phyloP scores from a whole-genome alignment of 495 filamentous ascomycete species.

The Bryoglossum gracile region DNA sequence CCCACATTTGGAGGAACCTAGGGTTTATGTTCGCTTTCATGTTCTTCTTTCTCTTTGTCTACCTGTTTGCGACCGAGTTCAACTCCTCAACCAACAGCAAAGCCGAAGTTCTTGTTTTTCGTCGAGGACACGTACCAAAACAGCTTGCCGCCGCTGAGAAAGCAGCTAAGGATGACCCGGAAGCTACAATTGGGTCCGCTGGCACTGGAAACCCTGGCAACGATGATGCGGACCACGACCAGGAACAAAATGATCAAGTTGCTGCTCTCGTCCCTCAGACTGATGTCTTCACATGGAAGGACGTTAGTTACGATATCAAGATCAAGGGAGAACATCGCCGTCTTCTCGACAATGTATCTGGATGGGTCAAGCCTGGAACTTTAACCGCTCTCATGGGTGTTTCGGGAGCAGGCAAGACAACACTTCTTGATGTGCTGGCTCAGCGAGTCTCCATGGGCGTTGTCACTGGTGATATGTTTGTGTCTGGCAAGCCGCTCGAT shows the following conservation, averaged over 20 bases:
- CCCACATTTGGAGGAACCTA: conserved; percentile 72
- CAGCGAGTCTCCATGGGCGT: conserved; percentile 80
- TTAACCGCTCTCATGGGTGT: conserved; percentile 84
- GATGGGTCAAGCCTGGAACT: conserved; percentile 88
- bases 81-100: conserved; percentile 74
- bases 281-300: conserved; percentile 74
- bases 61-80: conserved; percentile 66
- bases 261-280: conserved; percentile 52
- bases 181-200: conserved; percentile 29
- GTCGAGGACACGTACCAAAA: conserved; percentile 62
- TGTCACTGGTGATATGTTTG: conserved; percentile 77
- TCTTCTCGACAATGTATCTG: conserved; percentile 76
- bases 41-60: conserved; percentile 54
- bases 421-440: conserved; percentile 64
- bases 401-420: conserved; percentile 68
- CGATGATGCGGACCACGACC: conserved; percentile 32
- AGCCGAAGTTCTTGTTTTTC: conserved; percentile 84
- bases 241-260: conserved; percentile 39
- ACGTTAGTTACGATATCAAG: conserved; percentile 84
- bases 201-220: conserved; percentile 24
- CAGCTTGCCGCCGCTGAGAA: conserved; percentile 45
- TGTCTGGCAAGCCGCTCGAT: conserved; percentile 69
- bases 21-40: conserved; percentile 75
- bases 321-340: conserved; percentile 69
- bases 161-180: conserved; percentile 34